A percentile compares a stretch with the other conserved stretches of the same genome.
Conservation (phyloP, 305 asterid species). For the Andrographis paniculata region DNA sequence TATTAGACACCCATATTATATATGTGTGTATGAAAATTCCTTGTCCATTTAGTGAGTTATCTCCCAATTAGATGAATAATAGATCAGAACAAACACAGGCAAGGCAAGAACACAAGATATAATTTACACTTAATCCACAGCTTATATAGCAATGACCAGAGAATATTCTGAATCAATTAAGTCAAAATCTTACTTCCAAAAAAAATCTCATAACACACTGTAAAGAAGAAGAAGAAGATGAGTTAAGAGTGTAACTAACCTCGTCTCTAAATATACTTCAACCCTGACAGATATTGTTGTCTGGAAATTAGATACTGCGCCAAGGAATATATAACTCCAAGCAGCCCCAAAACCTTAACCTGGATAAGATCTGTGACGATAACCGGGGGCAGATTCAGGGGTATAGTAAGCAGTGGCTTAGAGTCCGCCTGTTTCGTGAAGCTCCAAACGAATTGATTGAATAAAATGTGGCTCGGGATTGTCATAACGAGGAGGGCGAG, state of each 20-base stretch:
- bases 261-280: slow-evolving; percentile 85
- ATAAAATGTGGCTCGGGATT: slow-evolving; percentile 86
- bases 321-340: slow-evolving; percentile 81
- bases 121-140: too few relatives aligned
- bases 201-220: slow-evolving; percentile 27
- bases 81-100: too few relatives aligned
- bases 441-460: slow-evolving; percentile 93
- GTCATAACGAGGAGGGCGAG: slow-evolving; percentile 77
- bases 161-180: too few relatives aligned
- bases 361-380: slow-evolving; percentile 68
- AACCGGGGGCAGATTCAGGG: slow-evolving; percentile 77
- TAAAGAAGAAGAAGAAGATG: slow-evolving; percentile 18
- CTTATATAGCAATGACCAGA: too few relatives aligned
- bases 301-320: slow-evolving; percentile 88
- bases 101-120: too few relatives aligned
- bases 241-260: too few relatives aligned
- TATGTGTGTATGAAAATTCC: too few relatives aligned
- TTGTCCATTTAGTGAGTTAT: too few relatives aligned
- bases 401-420: slow-evolving; percentile 61
- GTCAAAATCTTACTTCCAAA: too few relatives aligned
- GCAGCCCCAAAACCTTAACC: slow-evolving; percentile 87
- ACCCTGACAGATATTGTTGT: slow-evolving; percentile 81
- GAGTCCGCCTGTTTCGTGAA: slow-evolving; percentile 57
- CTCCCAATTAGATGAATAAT: too few relatives aligned
- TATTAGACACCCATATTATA: too few relatives aligned